Evolutionary conservation across 345 rosid genomes (phyloP).

Genomic region (Pseudoturritis turrita): DNA sequence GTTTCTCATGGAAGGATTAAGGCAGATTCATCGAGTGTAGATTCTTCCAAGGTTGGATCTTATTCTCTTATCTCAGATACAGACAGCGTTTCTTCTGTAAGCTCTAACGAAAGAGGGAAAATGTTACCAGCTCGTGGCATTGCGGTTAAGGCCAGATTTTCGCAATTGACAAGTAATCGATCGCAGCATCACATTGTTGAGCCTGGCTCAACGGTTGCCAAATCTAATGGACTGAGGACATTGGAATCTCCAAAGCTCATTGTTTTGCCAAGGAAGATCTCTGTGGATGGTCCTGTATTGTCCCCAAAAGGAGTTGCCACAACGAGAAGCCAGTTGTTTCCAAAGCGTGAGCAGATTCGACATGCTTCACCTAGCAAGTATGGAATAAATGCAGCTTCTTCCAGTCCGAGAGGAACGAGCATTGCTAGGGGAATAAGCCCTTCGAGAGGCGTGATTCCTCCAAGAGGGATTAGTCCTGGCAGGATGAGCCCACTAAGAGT

Average conservation of each 20-base stretch:
- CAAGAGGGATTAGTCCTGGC: constrained; percentile 32
- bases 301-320: constrained; percentile 53
- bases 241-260: too few relatives aligned
- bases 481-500: constrained; percentile 46
- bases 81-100: constrained; percentile 65
- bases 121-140: constrained; percentile 36
- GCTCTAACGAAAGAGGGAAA: constrained; percentile 35
- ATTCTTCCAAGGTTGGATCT: neutral
- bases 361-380: constrained; percentile 73
- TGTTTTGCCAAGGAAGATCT: constrained; percentile 26
- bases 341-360: constrained; percentile 45
- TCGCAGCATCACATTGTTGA: constrained; percentile 39
- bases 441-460: constrained; percentile 33
- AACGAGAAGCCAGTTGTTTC: constrained; percentile 51
- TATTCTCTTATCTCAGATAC: constrained; percentile 3
- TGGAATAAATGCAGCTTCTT: constrained; percentile 31
- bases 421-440: constrained; percentile 52
- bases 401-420: constrained; percentile 41
- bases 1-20: constrained; percentile 36
- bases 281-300: constrained; percentile 46
- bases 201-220: constrained; percentile 40
- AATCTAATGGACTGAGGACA: constrained; percentile 31
- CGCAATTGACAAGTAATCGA: constrained; percentile 48
- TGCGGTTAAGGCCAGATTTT: constrained; percentile 48
- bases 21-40: constrained; percentile 31